Conservation (phyloP, 176 grass and related monocot species). For the Aegilops umbellulata region DNA sequence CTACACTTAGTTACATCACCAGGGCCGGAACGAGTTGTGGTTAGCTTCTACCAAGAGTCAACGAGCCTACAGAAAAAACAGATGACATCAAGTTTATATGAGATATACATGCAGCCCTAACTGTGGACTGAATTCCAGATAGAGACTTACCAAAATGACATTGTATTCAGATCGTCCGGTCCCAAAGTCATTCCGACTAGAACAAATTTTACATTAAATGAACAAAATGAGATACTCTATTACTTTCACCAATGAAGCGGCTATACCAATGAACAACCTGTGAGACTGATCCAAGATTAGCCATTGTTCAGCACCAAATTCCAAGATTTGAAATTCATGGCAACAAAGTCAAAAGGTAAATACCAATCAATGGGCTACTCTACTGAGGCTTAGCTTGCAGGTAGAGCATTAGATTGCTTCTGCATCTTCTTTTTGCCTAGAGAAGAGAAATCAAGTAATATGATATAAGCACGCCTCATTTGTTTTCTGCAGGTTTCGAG, state of each 20-base stretch:
- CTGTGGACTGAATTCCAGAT: neutral
- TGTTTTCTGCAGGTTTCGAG: neutral
- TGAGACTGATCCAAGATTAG: neutral
- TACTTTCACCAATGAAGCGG: neutral
- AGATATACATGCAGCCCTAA: neutral
- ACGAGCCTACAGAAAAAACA: slow-evolving; percentile 12
- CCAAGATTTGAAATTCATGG: neutral
- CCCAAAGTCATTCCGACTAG: slow-evolving; percentile 11
- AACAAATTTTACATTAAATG: slow-evolving; percentile 26
- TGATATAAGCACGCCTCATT: neutral
- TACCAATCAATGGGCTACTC: slow-evolving; percentile 35
- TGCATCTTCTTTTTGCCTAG: slow-evolving; percentile 38
- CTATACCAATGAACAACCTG: slow-evolving; percentile 36
- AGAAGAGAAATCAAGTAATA: slow-evolving; percentile 20
- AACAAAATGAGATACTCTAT: slow-evolving; percentile 6
- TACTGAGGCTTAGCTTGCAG: slow-evolving; percentile 20
- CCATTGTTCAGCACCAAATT: neutral
- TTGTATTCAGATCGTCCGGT: neutral
- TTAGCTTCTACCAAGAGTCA: slow-evolving; percentile 28
- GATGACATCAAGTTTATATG: neutral
- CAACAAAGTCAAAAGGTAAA: neutral
- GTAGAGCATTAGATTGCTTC: slow-evolving; percentile 8
- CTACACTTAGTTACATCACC: slow-evolving; percentile 26
- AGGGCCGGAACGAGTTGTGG: slow-evolving; percentile 15
- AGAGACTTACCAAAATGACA: slow-evolving; percentile 39